phyloP scores from a whole-genome alignment of 352 stramenopile species.

The Pythium dissotocum region DNA sequence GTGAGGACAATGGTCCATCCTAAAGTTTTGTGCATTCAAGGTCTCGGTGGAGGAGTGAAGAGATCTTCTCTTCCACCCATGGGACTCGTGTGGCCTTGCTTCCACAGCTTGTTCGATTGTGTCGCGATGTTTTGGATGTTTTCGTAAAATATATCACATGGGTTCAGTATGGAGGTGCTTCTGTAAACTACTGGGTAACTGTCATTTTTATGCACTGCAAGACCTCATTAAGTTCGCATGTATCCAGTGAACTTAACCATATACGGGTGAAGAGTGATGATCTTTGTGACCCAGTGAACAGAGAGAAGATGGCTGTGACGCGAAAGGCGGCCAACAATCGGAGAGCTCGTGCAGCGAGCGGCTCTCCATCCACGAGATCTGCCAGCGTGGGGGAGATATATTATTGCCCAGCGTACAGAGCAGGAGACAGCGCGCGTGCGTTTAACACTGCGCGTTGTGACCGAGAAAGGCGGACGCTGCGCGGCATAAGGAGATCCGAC shows the following conservation, averaged over 20 bases:
- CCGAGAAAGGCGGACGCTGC: not conserved
- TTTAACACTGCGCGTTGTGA: not conserved
- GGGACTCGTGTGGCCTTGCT: too few species aligned
- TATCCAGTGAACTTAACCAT: not conserved
- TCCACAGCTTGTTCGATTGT: too few species aligned
- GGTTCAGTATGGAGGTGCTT: too few species aligned
- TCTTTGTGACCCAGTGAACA: not conserved
- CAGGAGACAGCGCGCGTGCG: not conserved
- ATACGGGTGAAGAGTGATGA: not conserved
- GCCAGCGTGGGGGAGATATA: not conserved
- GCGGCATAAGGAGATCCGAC: too few species aligned
- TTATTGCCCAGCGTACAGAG: not conserved
- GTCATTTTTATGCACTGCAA: too few species aligned
- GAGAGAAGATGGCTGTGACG: not conserved
- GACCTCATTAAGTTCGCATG: not conserved
- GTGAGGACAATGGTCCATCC: too few species aligned
- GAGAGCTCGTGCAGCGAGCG: not conserved
- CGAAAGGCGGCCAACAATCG: not conserved
- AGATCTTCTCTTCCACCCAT: too few species aligned
- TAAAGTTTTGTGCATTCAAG: too few species aligned
- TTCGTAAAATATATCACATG: not conserved
- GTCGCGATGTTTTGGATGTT: too few species aligned
- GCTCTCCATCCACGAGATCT: not conserved
- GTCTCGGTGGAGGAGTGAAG: too few species aligned
- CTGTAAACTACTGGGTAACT: too few species aligned